Percentiles rank a stretch among this genome's conserved stretches.
Conservation (phyloP, 257 asterid species). For the Thymus quinquecostatus region DNA sequence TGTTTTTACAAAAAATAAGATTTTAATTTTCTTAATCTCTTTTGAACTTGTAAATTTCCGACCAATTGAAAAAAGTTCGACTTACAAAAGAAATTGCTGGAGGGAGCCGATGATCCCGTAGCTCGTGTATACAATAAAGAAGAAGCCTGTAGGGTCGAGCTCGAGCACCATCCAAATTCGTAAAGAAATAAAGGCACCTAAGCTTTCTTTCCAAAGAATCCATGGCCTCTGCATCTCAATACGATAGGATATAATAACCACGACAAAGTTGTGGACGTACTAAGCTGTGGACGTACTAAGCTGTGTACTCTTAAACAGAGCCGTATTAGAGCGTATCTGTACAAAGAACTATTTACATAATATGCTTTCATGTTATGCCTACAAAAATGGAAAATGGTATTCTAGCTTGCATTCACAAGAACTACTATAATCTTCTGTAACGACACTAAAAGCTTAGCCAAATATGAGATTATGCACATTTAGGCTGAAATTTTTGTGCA, state of each 20-base stretch:
- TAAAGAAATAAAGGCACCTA: no score
- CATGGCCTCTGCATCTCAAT: neutral
- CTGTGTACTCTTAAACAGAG: neutral
- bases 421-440: slow-evolving; percentile 16
- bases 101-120: no score
- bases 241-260: neutral
- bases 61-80: no score
- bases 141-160: no score
- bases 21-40: no score
- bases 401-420: slow-evolving; percentile 27
- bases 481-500: slow-evolving; percentile 21
- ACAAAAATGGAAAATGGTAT: slow-evolving; percentile 43
- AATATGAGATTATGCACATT: slow-evolving; percentile 41
- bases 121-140: no score
- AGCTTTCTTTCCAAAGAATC: neutral
- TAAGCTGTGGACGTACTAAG: slow-evolving; percentile 6
- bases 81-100: no score
- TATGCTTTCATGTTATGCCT: slow-evolving; percentile 26
- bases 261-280: neutral
- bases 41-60: no score
- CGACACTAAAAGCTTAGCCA: slow-evolving; percentile 35
- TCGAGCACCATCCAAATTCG: no score
- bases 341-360: slow-evolving; percentile 45
- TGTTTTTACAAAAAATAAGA: no score
- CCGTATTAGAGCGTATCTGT: slow-evolving; percentile 25